These are phyloP conservation scores for Hansfordia pulvinata DNA, from an alignment of 2,329 filamentous ascomycete species.

Conservation along the genomic window DNA sequence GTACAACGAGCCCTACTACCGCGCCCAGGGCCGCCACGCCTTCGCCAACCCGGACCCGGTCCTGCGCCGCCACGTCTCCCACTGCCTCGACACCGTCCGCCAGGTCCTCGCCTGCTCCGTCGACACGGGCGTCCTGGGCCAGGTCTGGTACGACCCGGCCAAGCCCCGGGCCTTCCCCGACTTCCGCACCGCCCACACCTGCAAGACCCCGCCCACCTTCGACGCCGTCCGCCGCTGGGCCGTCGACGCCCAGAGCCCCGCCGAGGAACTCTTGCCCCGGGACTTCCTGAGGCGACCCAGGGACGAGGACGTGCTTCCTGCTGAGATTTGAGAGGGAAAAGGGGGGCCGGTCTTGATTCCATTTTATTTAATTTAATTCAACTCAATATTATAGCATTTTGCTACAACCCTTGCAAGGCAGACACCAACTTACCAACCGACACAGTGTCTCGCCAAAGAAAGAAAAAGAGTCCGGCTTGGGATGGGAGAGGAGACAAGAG, in stretches of 20 bases:
- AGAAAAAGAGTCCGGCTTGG: no score
- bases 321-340: no score
- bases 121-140: constrained; percentile 45
- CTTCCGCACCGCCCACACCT: constrained; percentile 1
- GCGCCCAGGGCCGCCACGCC: constrained; percentile 19
- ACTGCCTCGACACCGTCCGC: constrained; percentile 47
- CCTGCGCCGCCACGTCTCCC: constrained; percentile 40
- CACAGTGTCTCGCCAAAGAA: no score
- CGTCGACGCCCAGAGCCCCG: neutral
- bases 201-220: constrained; percentile 1
- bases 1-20: constrained; percentile 48
- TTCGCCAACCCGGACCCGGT: constrained; percentile 42
- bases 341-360: no score
- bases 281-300: no score
- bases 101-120: constrained; percentile 51
- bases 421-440: no score
- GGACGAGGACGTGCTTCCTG: no score
- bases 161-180: neutral
- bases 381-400: no score
- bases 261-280: neutral
- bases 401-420: no score
- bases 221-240: neutral
- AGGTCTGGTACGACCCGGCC: constrained; percentile 35
- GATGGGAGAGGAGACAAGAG: no score
- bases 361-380: no score